phyloP scores from a whole-genome alignment of 1,139 yeast species.

The Taphrina communis region DNA sequence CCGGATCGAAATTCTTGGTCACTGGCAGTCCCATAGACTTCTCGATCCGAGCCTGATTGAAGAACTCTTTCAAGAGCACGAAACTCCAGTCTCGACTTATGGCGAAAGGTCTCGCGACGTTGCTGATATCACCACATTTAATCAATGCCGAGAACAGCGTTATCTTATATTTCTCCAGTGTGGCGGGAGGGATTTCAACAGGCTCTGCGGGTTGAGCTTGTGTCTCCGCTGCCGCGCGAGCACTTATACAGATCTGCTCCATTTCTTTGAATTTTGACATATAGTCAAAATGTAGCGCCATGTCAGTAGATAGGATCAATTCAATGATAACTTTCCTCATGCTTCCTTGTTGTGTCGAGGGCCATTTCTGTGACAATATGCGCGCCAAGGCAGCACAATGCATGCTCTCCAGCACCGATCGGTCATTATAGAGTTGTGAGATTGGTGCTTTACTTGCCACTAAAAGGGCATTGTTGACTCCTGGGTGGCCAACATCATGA shows the following conservation, averaged over 20 bases:
- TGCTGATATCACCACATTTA: constrained; percentile 93
- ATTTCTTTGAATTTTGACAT: constrained; percentile 55
- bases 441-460: constrained; percentile 68
- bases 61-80: constrained; percentile 75
- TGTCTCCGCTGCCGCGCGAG: constrained; percentile 45
- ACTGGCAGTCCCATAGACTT: constrained; percentile 48
- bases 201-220: constrained; percentile 35
- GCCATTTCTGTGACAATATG: constrained; percentile 69
- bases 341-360: constrained; percentile 54
- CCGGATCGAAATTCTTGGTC: constrained; percentile 42
- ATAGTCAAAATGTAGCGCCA: constrained; percentile 86
- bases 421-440: constrained; percentile 64
- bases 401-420: constrained; percentile 80
- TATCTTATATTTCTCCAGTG: constrained; percentile 48
- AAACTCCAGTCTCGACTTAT: constrained; percentile 88
- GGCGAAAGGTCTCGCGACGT: constrained; percentile 78
- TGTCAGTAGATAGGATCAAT: constrained; percentile 82
- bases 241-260: constrained; percentile 7
- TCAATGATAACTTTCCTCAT: constrained; percentile 49
- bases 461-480: constrained; percentile 81
- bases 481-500: constrained; percentile 97
- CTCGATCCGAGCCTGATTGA: constrained; percentile 67
- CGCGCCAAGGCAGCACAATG: constrained; percentile 76
- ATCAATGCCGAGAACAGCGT: constrained; percentile 71
- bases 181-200: constrained; percentile 11